Base-by-base conservation (phyloP, 257 asterid species). In the Verbena officinalis region DNA sequence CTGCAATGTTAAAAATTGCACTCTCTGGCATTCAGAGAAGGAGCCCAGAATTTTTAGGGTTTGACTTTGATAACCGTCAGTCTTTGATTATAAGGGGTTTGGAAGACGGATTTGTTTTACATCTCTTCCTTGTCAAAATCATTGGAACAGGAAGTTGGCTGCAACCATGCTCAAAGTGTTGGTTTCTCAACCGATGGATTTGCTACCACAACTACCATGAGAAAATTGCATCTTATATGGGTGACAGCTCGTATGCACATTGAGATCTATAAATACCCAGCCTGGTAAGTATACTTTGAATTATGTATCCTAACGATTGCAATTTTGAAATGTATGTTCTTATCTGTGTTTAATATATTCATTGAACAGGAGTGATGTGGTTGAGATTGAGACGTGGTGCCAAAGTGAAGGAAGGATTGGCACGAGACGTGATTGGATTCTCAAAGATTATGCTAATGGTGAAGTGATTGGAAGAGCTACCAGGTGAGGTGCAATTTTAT, bases 311-410 rank as follows among this genome's bases (percentile, higher is more conserved):
- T 49, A 39, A 38, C 4, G 27, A n/a, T 36, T 52, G 16, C 34
- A 31, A 19, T 20, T 55, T 44, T 44, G 24, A n/a, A 21, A 50
- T 70, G 60, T 34, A 12, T 43, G 1, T 66, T 42, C 63, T 65
- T 45, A 60, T 30, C 2, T 65, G 50, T 61, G 14, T 57, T 59
- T 48, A 38, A 17, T 9, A 20, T 80, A 19, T 54, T 55, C 21
- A 23, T 59, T 51, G 34, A 67, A 76, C 90, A 93, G 98, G 98
- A 76, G 97, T 71, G 88, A 90, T 60, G 95, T 94, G 19, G 78
- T 94, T 73, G 97, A 94, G 84, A 90, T 94, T 48, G 99, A 94
- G 87, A 94, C 99, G 10, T 94, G 99, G 99, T 88, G 96, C 73
- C 99, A 94, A 80, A 75, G 86, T 36, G 96, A 90, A 79, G 97